Conservation (phyloP, 768 basidiomycete genomes). For the Xerocomellus chrysenteron region DNA sequence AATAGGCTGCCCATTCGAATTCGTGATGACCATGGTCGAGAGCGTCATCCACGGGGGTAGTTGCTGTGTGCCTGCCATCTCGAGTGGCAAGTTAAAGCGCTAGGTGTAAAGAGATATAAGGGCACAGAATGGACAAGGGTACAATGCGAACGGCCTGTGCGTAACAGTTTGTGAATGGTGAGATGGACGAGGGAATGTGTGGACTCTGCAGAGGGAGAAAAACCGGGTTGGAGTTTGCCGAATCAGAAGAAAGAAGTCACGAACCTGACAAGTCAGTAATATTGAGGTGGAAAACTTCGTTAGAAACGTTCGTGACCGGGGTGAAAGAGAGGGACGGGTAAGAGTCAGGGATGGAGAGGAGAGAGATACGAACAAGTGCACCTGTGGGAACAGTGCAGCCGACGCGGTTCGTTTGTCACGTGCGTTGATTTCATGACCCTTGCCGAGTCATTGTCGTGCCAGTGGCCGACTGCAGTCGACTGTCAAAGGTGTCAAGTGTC, state of each 20-base stretch:
- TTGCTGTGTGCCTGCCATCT: conserved; percentile 51
- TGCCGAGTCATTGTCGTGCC: too few relatives aligned
- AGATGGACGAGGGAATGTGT: conserved; percentile 26
- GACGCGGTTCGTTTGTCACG: conserved; percentile 36
- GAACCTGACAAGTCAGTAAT: conserved; percentile 15
- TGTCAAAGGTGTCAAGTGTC: too few relatives aligned
- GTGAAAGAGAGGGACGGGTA: conserved; percentile 6
- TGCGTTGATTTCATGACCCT: conserved; percentile 27
- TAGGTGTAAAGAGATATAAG: conserved; percentile 2
- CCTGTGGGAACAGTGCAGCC: conserved; percentile 18
- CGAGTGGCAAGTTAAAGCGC: conserved; percentile 7
- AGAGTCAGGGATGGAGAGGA: conserved; percentile 1
- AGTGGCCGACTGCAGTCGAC: not conserved
- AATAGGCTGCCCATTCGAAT: conserved; percentile 50
- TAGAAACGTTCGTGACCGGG: conserved; percentile 12
- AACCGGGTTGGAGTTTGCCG: not conserved
- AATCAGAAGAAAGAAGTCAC: conserved; percentile 2
- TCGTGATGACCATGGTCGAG: conserved; percentile 49
- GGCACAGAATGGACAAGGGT: conserved; percentile 5
- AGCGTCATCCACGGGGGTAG: conserved; percentile 74
- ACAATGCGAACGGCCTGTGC: not conserved
- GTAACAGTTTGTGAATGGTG: conserved; percentile 4
- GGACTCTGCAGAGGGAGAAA: conserved; percentile 14
- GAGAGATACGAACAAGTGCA: conserved; percentile 2
- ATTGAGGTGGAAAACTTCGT: conserved; percentile 11